A percentile compares a stretch with the other conserved stretches of the same genome.
Evolutionary conservation across 1,284 basidiomycete species (phyloP).

Genomic region (Tilletiaria anomala): DNA sequence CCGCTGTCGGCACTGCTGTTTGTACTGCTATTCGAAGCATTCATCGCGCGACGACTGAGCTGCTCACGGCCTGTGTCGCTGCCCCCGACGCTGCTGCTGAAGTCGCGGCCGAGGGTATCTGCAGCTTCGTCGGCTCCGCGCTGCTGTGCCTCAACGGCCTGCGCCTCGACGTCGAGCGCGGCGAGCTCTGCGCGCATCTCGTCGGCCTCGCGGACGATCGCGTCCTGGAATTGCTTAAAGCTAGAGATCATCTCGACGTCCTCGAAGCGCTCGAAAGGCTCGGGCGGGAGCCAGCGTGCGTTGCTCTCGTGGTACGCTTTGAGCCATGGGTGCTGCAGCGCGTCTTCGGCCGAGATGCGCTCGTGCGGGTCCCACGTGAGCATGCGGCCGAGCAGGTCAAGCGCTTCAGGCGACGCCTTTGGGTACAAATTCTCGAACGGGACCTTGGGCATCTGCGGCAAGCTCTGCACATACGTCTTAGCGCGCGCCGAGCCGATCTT

Average conservation of each 20-base stretch:
- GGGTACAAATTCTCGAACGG: conserved; percentile 23
- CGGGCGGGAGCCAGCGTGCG: conserved; percentile 19
- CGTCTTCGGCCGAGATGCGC: conserved; percentile 29
- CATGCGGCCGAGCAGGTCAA: conserved; percentile 29
- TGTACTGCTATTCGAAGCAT: no score
- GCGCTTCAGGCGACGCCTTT: conserved; percentile 18
- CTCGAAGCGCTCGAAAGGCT: conserved; percentile 24
- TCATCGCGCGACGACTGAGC: no score
- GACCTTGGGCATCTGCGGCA: conserved; percentile 19
- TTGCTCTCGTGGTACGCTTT: conserved; percentile 30
- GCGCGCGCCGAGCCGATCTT: conserved; percentile 33
- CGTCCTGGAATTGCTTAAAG: conserved; percentile 24
- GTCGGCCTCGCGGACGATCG: conserved; percentile 28
- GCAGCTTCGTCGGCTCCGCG: neutral
- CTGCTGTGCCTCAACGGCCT: conserved; percentile 1
- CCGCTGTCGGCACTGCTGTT: no score
- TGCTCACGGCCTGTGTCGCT: neutral
- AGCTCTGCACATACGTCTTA: conserved; percentile 27
- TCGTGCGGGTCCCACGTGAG: conserved; percentile 34
- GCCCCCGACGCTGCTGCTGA: conserved; percentile 1
- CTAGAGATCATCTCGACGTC: conserved; percentile 34
- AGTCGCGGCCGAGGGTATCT: no score
- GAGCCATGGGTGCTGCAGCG: conserved; percentile 34
- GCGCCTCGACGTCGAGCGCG: conserved; percentile 16
- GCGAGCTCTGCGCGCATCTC: conserved; percentile 24